Conservation (phyloP, 2,329 filamentous ascomycete genomes). For the Phaeosphaeria sp. region DNA sequence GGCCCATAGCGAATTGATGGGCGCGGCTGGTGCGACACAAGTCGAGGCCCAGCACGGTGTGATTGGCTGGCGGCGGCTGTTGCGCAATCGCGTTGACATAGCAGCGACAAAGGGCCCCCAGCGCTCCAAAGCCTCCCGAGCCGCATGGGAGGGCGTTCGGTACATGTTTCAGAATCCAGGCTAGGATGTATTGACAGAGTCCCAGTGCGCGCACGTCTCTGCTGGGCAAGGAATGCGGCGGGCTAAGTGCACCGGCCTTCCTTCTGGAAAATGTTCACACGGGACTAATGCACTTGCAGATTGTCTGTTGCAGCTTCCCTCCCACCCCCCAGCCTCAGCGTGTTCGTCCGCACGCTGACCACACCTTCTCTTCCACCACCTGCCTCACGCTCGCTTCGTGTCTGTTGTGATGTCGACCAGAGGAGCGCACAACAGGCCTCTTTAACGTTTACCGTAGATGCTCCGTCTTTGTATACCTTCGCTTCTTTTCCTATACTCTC, state of each 20-base stretch:
- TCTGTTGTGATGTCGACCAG: slow-evolving; percentile 37
- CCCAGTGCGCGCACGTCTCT: not conserved
- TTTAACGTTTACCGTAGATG: slow-evolving; percentile 28
- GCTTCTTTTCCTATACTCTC: slow-evolving; percentile 35
- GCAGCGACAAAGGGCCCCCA: not conserved
- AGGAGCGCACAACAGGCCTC: slow-evolving; percentile 25
- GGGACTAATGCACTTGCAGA: not conserved
- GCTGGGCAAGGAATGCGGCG: not conserved
- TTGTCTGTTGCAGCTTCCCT: slow-evolving; percentile 5
- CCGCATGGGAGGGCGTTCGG: not conserved
- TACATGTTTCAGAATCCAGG: not conserved
- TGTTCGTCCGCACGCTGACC: not conserved
- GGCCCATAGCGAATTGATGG: not conserved
- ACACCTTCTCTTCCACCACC: slow-evolving; percentile 3
- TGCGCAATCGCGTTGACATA: not conserved
- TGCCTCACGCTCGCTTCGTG: slow-evolving; percentile 19
- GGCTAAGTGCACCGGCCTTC: not conserved
- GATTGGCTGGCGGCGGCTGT: not conserved
- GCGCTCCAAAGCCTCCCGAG: not conserved
- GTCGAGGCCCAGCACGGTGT: not conserved
- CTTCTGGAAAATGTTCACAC: slow-evolving; percentile 1
- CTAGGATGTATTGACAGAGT: not conserved
- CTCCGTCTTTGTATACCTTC: slow-evolving; percentile 31
- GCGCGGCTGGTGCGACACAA: not conserved
- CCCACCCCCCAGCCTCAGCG: slow-evolving; percentile 23